Conservation (phyloP, 805 yeast genomes). For the Wickerhamomyces hampshirensis region DNA sequence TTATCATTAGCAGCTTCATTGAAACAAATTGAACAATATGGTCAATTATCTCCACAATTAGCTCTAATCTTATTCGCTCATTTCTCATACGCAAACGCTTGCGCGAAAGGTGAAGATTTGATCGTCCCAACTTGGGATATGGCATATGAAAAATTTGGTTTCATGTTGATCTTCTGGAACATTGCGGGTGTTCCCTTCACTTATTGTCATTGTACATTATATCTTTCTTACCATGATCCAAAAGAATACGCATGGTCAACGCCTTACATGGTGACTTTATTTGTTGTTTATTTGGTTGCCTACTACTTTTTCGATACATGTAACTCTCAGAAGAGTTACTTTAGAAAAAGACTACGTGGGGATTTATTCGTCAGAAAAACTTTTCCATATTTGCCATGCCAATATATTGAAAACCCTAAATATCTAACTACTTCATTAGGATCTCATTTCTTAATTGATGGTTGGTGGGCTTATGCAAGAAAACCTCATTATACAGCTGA, state of each 20-base stretch:
- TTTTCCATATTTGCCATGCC: conserved; percentile 90
- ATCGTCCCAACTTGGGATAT: conserved; percentile 99
- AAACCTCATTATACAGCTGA: conserved; percentile 96
- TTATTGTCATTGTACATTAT: conserved; percentile 90
- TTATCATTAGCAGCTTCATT: conserved; percentile 68
- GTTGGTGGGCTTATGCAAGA: conserved; percentile 93
- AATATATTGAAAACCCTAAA: conserved; percentile 75
- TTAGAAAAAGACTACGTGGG: conserved; percentile 81
- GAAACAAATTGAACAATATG: conserved; percentile 78
- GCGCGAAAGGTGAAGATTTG: conserved; percentile 95
- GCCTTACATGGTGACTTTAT: conserved; percentile 51
- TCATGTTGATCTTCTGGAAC: conserved; percentile 98
- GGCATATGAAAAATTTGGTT: conserved; percentile 99
- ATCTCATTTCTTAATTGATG: conserved; percentile 79
- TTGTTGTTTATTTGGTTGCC: conserved; percentile 54
- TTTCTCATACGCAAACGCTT: conserved; percentile 94
- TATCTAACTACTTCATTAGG: conserved; percentile 86
- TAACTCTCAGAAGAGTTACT: conserved; percentile 91
- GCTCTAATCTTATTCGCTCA: conserved; percentile 73
- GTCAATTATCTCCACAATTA: conserved; percentile 74
- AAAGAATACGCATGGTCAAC: conserved; percentile 72
- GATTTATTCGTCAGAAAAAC: conserved; percentile 72
- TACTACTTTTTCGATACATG: conserved; percentile 94
- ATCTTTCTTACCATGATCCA: conserved; percentile 78
- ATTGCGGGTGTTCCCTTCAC: conserved; percentile 99